Conservation (phyloP, 2,329 filamentous ascomycete genomes). For the Tympanopsis confertula region DNA sequence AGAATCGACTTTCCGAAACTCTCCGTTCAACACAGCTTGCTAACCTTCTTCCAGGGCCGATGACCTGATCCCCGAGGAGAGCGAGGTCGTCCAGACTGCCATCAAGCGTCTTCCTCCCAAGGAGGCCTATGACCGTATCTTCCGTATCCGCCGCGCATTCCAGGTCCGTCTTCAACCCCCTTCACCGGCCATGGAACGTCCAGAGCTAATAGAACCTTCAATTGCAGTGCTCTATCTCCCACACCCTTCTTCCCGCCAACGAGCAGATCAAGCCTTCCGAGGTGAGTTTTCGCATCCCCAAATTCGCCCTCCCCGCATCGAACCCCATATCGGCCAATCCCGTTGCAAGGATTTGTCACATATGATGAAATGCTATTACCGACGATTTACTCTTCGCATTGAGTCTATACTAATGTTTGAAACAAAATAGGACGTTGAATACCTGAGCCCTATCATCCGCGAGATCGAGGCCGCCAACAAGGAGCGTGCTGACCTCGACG, state of each 20-base stretch:
- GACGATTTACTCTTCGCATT: too few species aligned
- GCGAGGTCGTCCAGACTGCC: conserved; percentile 72
- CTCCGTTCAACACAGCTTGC: too few species aligned
- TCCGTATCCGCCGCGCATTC: conserved; percentile 88
- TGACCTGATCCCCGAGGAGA: conserved; percentile 90
- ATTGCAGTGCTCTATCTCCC: conserved; percentile 49
- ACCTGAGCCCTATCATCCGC: conserved; percentile 55
- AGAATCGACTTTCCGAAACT: too few species aligned
- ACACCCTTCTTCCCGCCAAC: conserved; percentile 56
- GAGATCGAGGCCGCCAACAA: conserved; percentile 57
- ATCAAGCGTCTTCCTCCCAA: conserved; percentile 82
- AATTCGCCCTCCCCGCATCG: too few species aligned
- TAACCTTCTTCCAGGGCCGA: conserved; percentile 54
- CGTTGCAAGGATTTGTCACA: conserved; percentile 42
- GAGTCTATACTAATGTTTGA: conserved; percentile 10
- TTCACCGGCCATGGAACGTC: conserved; percentile 46
- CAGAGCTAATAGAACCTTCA: conserved; percentile 10
- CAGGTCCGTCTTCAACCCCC: conserved; percentile 60
- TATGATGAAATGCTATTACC: too few species aligned
- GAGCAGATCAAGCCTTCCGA: too few species aligned
- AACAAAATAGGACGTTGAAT: conserved; percentile 44
- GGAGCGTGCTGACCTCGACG: conserved; percentile 59
- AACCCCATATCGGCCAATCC: conserved; percentile 63
- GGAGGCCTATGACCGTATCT: conserved; percentile 92
- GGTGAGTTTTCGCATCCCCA: too few species aligned